Percentiles rank a stretch among this genome's conserved stretches.
These are phyloP conservation scores for Ilyonectria sp. DNA, from an alignment of 2,329 filamentous ascomycete species.

Conservation along the genomic window DNA sequence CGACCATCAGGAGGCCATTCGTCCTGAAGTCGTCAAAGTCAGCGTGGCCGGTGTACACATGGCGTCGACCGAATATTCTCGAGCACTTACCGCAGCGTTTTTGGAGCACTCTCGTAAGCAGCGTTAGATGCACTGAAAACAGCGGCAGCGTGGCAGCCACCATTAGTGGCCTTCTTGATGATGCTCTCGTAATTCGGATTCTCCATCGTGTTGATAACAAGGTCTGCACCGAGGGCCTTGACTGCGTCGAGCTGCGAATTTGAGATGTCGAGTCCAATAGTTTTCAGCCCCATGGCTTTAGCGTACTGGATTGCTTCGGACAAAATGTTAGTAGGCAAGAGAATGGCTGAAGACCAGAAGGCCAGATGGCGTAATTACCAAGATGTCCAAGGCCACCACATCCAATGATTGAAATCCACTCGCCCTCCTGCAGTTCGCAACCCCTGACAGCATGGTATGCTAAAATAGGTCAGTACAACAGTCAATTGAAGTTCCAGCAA, in stretches of 20 bases:
- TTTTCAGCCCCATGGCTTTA: constrained; percentile 39
- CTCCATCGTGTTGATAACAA: constrained; percentile 27
- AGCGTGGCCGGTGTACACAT: background rate
- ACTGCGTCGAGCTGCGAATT: constrained; percentile 35
- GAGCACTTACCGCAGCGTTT: background rate
- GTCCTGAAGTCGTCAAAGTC: background rate
- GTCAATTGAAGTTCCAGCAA: background rate
- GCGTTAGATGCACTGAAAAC: constrained; percentile 12
- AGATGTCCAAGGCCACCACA: constrained; percentile 45
- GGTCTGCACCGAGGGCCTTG: constrained; percentile 28
- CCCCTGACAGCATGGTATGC: constrained; percentile 35
- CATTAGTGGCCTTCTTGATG: constrained; percentile 10
- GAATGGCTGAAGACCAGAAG: background rate
- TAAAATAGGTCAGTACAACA: background rate
- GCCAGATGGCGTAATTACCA: constrained; percentile 15
- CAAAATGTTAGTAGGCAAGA: background rate
- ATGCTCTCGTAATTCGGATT: background rate
- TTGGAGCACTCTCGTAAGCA: constrained; percentile 6
- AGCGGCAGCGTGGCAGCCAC: constrained; percentile 13
- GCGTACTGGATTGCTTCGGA: constrained; percentile 33
- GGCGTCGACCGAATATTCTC: background rate
- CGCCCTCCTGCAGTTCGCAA: constrained; percentile 31
- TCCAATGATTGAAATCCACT: constrained; percentile 44
- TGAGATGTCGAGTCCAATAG: constrained; percentile 40
- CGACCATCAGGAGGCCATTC: constrained; percentile 34